Base-by-base conservation (phyloP, 2,329 filamentous ascomycete genomes). In the Aspergillus texensis region DNA sequence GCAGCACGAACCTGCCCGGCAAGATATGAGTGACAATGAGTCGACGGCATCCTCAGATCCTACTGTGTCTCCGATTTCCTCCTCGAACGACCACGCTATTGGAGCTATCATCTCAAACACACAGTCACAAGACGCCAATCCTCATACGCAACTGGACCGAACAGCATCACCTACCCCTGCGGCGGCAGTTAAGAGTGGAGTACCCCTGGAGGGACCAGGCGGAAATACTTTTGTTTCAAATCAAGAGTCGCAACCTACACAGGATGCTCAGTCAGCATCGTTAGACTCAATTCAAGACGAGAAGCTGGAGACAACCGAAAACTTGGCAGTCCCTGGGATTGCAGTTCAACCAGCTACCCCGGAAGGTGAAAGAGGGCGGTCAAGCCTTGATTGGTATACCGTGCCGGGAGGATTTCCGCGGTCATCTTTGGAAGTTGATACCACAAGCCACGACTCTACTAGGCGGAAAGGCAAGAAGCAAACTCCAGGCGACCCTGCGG, bases 381-480 rank as follows among this genome's bases (percentile, higher is more conserved):
- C 65, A 74, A 77, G 79, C 63, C 70, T 74, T 62, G 72, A 80
- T 64, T 77, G 80, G 58, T 83, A 85, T 46, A 81, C 81, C 46
- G 76, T 89, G 19, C 89, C 89, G 10, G 89, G 88, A 9, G 83
- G 82, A 0, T 91, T 89, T 65, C 86, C 86, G 1, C 67, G 68
- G 19, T 66, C 72, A 6, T 68, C 67, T 11, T 68, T 74, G 26
- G 72, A 75, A 34, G 62, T 66, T 9, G 66, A 64, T 36, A 55
- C 63, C 12, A 67, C 67, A 50, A 58, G 9, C 28, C 28, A 52
- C 48, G 28, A 32, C 48, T n/a, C 59, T 24, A 55, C 60, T 6
- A 67, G n/a, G 62, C 62, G 52, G 26, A 58, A 65, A 56, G 32
- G 50, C 41, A 65, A 63, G 57, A 64, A 60, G 28, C 50, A 58